Evolutionary conservation across 73 alveolate genomes (phyloP).

Genomic region (Paramecium primaurelia): DNA sequence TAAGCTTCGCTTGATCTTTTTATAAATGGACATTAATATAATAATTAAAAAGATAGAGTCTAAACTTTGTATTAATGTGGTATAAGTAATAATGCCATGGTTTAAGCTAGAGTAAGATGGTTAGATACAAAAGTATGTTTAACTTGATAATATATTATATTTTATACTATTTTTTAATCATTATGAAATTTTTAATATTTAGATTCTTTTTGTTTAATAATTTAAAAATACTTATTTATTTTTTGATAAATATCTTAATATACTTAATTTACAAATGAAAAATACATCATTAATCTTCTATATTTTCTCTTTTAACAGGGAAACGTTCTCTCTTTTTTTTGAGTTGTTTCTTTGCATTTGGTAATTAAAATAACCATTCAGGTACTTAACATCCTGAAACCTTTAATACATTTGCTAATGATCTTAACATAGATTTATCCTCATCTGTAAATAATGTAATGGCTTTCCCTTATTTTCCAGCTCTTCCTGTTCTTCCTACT

Average conservation of each 20-base stretch:
- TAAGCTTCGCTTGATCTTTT: background rate
- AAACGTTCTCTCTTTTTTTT: constrained; percentile 74
- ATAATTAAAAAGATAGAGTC: background rate
- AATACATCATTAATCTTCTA: constrained; percentile 50
- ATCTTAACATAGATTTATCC: constrained; percentile 78
- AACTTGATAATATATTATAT: constrained; percentile 52
- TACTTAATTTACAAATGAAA: background rate
- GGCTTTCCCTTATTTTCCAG: constrained; percentile 83
- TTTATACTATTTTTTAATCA: background rate
- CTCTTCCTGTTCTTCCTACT: constrained; percentile 83
- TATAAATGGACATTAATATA: background rate
- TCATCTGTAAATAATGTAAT: constrained; percentile 89
- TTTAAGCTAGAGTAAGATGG: background rate
- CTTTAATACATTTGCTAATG: constrained; percentile 71
- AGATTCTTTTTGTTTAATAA: background rate
- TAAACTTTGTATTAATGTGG: background rate
- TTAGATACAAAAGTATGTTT: background rate
- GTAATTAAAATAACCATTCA: constrained; percentile 88
- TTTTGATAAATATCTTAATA: background rate
- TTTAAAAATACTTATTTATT: too few species aligned
- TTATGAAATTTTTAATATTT: background rate
- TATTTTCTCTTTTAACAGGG: constrained; percentile 80
- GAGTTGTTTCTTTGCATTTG: constrained; percentile 66
- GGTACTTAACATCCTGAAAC: constrained; percentile 82
- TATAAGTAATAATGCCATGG: background rate